Conservation (phyloP, 208 protist genomes). For the Paratrypanosoma confusum region DNA sequence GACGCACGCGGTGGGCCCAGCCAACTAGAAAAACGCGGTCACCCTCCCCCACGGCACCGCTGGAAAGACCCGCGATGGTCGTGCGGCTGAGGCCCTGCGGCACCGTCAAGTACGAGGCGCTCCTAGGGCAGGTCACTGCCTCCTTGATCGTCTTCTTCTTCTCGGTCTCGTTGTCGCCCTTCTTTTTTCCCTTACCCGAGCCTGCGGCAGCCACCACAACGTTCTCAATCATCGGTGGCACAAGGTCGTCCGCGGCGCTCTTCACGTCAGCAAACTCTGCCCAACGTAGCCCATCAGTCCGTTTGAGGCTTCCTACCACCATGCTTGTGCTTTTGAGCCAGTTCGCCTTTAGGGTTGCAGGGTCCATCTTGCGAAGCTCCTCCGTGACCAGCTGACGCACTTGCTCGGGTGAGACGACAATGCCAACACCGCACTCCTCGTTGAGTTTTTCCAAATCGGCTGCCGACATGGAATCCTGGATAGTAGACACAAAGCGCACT, state of each 20-base stretch:
- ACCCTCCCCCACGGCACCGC: constrained; percentile 23
- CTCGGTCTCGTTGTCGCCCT: not conserved
- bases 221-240: constrained; percentile 49
- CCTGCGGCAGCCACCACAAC: constrained; percentile 19
- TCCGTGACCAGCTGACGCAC: constrained; percentile 29
- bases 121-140: constrained; percentile 39
- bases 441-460: constrained; percentile 42
- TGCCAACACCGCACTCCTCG: constrained; percentile 67
- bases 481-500: constrained; percentile 56
- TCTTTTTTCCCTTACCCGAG: constrained; percentile 6
- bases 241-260: constrained; percentile 39
- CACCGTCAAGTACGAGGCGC: constrained; percentile 34
- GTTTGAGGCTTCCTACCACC: constrained; percentile 75
- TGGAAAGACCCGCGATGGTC: constrained; percentile 37
- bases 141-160: constrained; percentile 10
- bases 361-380: constrained; percentile 45
- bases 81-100: constrained; percentile 27
- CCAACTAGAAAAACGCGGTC: constrained; percentile 79
- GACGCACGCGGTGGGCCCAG: constrained; percentile 93
- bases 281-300: constrained; percentile 57
- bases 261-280: constrained; percentile 57
- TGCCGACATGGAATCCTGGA: constrained; percentile 11
- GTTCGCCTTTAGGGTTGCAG: constrained; percentile 30
- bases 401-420: constrained; percentile 39
- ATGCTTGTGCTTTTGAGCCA: constrained; percentile 80